Base-by-base conservation (phyloP, 306 rosid species). In the Prunus mume region DNA sequence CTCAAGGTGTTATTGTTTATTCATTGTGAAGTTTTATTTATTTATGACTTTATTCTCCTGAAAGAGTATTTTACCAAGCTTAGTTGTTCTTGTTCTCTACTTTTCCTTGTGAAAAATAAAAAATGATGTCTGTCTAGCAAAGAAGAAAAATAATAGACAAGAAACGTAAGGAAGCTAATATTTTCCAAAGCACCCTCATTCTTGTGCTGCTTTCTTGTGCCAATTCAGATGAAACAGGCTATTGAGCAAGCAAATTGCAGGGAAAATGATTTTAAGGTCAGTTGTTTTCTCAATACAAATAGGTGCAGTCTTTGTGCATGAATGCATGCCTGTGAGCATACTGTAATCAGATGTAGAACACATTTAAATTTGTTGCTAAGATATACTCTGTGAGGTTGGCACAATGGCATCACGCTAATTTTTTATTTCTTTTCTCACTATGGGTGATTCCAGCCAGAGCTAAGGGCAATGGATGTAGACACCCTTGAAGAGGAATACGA, bases 401-500 rank as follows among this genome's bases (percentile, higher is more conserved):
- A 70, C 9, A 1, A 38, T 38, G 43, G 43, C 43, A 38, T 38
- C 43, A 38, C 43, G 72, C 51, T 62, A 43, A 77, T 74, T 64
- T 43, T 30, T 19, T 7, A 32, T 72, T 63, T 67, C 22, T 57
- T 68, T 68, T 58, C 72, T 84, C 71, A 13, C 2, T 63, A 71
- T 81, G 80, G 76, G 22, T 80, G 84, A 72, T 75, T 86, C 80
- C 43, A 92, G 98, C 90, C 88, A 51, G 93, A 86, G 82, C 78
- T 92, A 63, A 85, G 82, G 79, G 87, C 71, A 54, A 86, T 88
- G 84, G 91, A 87, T 75, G 43, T 83, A 77, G 74, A 85, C 51
- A 81, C 85, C 50, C 82, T 92, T 86, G 92, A 90, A 85, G 93
- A 87, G 78, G 97, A 90, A 82, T 86, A 77, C 84, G 78, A 84